Evolutionary conservation across 306 rosid genomes (phyloP).

Genomic region (Casuarina glauca): DNA sequence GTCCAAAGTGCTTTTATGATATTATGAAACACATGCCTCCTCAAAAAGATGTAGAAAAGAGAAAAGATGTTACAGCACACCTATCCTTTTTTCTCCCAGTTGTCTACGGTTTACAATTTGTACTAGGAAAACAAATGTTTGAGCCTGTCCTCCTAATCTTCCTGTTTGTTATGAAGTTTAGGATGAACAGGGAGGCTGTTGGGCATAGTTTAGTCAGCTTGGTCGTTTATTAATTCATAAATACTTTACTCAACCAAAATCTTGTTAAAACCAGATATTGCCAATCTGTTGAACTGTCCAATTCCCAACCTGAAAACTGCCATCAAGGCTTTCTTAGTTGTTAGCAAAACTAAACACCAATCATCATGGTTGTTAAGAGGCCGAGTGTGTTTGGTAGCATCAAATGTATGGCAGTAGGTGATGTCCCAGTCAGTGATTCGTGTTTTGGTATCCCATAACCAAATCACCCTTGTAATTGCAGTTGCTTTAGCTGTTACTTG

Average conservation of each 20-base stretch:
- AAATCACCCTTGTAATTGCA: neutral
- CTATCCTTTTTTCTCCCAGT: neutral
- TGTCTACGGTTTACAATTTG: neutral
- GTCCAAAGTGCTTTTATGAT: slow-evolving; percentile 39
- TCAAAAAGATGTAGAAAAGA: neutral
- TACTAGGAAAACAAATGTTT: neutral
- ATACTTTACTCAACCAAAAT: slow-evolving; percentile 22
- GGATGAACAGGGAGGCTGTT: neutral
- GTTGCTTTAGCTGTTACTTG: neutral
- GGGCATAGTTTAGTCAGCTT: neutral
- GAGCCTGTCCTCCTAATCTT: neutral
- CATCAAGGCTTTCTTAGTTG: slow-evolving; percentile 23
- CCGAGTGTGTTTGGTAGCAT: slow-evolving; percentile 30
- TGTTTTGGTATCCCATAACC: neutral
- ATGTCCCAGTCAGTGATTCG: neutral
- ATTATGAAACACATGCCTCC: slow-evolving; percentile 44
- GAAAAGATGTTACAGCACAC: neutral
- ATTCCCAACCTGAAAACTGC: slow-evolving; percentile 24
- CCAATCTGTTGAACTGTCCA: slow-evolving; percentile 24
- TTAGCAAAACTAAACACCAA: slow-evolving; percentile 24
- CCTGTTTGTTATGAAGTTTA: neutral
- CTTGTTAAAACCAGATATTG: slow-evolving; percentile 12
- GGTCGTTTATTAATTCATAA: slow-evolving; percentile 9
- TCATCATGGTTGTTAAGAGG: slow-evolving; percentile 42
- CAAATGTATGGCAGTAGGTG: slow-evolving; percentile 8